Conservation (phyloP, 2,329 filamentous ascomycete genomes). For the Pseudocercospora pini-densiflorae region DNA sequence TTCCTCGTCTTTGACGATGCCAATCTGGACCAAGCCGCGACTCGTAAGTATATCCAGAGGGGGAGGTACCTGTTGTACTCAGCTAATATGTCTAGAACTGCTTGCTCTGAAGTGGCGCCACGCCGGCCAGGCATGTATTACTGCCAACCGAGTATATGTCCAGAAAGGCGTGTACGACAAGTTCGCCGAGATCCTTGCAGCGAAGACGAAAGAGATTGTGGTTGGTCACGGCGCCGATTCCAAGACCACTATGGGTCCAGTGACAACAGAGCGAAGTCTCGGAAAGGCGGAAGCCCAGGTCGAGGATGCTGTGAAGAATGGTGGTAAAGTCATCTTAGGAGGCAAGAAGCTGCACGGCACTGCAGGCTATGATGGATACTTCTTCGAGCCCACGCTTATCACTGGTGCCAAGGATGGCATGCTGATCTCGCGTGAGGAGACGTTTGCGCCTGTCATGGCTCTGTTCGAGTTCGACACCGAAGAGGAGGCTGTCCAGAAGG, state of each 20-base stretch:
- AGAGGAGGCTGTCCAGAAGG: slow-evolving; percentile 63
- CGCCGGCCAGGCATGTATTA: slow-evolving; percentile 68
- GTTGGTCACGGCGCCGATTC: slow-evolving; percentile 65
- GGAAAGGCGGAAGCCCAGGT: slow-evolving; percentile 65
- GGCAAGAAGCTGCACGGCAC: slow-evolving; percentile 51
- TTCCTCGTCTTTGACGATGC: slow-evolving; percentile 69
- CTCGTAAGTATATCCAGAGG: slow-evolving; percentile 41
- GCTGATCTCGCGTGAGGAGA: slow-evolving; percentile 63
- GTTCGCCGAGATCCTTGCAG: slow-evolving; percentile 61
- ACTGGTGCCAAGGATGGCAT: slow-evolving; percentile 63
- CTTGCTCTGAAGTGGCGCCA: slow-evolving; percentile 61
- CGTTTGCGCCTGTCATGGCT: slow-evolving; percentile 67
- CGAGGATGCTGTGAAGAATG: slow-evolving; percentile 62
- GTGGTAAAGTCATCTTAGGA: slow-evolving; percentile 67
- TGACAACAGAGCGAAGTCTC: slow-evolving; percentile 60
- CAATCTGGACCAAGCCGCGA: slow-evolving; percentile 61
- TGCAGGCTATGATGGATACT: slow-evolving; percentile 61
- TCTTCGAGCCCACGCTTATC: slow-evolving; percentile 71
- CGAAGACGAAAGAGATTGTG: slow-evolving; percentile 58
- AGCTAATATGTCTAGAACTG: slow-evolving; percentile 38
- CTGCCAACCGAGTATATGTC: slow-evolving; percentile 68
- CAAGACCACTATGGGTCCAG: slow-evolving; percentile 64
- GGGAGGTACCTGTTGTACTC: neutral
- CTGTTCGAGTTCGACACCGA: slow-evolving; percentile 69
- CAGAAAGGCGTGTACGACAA: slow-evolving; percentile 65